A percentile compares a stretch with the other conserved stretches of the same genome.
These are phyloP conservation scores for Bondarzewia mesenterica DNA, from an alignment of 1,284 basidiomycete species.

Conservation along the genomic window DNA sequence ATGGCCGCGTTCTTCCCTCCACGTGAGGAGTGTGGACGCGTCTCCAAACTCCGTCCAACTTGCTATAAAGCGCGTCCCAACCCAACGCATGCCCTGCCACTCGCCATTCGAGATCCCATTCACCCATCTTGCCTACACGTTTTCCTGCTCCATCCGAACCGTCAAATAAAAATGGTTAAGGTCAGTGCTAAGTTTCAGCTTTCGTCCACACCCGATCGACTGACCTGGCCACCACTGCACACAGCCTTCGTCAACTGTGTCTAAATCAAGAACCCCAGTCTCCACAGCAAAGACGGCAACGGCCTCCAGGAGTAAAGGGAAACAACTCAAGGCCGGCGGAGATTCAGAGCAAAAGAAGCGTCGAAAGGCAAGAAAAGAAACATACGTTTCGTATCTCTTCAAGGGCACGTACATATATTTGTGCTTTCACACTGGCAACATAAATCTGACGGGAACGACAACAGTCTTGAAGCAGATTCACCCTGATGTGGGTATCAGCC, in stretches of 20 bases:
- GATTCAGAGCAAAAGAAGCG: constrained; percentile 49
- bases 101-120: not conserved
- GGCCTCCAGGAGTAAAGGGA: constrained; percentile 8
- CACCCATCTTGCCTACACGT: not conserved
- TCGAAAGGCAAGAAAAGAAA: constrained; percentile 52
- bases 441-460: not conserved
- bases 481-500: constrained; percentile 70
- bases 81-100: not conserved
- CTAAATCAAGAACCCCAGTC: constrained; percentile 25
- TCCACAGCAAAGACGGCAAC: not conserved
- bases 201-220: constrained; percentile 4
- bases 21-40: not conserved
- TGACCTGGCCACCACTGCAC: not conserved
- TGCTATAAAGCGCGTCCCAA: not conserved
- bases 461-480: constrained; percentile 61
- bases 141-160: too few relatives aligned
- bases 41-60: not conserved
- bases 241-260: constrained; percentile 38
- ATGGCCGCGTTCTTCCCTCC: too few relatives aligned
- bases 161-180: too few relatives aligned
- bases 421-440: not conserved
- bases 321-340: constrained; percentile 13
- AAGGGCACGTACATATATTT: constrained; percentile 37
- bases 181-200: not conserved
- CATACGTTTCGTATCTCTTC: constrained; percentile 63